Conservation (phyloP, 768 basidiomycete species). For the Naganishia kalamii region DNA sequence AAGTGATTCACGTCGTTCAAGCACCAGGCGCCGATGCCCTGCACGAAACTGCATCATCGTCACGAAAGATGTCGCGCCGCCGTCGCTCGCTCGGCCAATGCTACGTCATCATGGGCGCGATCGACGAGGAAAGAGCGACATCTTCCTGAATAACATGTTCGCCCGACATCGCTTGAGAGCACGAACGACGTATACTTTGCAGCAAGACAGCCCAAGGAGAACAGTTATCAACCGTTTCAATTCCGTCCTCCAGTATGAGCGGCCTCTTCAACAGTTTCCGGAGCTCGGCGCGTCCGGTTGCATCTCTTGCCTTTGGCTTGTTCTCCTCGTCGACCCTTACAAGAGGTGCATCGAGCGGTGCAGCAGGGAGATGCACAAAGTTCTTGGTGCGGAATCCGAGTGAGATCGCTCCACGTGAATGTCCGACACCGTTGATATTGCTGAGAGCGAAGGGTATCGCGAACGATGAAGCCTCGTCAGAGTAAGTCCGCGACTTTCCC, state of each 20-base stretch:
- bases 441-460: conserved; percentile 30
- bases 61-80: too few species aligned
- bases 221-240: neutral
- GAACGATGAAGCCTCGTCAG: conserved; percentile 4
- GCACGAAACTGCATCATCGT: too few species aligned
- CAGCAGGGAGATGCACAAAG: conserved; percentile 25
- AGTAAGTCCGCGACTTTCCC: conserved; percentile 5
- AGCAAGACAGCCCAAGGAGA: too few species aligned
- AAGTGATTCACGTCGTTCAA: too few species aligned
- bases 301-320: conserved; percentile 21
- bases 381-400: conserved; percentile 33
- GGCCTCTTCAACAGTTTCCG: conserved; percentile 12
- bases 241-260: neutral
- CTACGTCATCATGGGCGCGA: too few species aligned
- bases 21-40: too few species aligned
- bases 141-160: too few species aligned
- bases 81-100: too few species aligned
- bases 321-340: conserved; percentile 23
- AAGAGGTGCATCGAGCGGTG: conserved; percentile 5
- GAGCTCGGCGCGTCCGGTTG: conserved; percentile 14
- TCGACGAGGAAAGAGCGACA: too few species aligned
- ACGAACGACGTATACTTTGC: too few species aligned
- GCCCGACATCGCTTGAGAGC: too few species aligned
- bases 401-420: conserved; percentile 32
- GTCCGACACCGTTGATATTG: conserved; percentile 38